These are phyloP conservation scores for Mortierella antarctica DNA, from an alignment of 192 early-diverging fungal genomes.

Conservation along the genomic window DNA sequence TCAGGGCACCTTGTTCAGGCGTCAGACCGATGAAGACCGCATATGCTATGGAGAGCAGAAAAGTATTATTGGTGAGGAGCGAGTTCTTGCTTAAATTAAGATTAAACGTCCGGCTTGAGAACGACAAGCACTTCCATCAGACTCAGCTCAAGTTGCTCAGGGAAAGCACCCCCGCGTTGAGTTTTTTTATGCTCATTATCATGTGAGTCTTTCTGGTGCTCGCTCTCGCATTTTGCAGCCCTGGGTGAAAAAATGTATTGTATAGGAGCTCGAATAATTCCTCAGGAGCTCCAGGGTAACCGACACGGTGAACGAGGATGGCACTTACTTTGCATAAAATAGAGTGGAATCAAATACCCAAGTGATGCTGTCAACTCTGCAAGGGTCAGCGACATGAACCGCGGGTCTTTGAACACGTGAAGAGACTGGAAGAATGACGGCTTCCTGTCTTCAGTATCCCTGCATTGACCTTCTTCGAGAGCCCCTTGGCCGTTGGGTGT, in stretches of 20 bases:
- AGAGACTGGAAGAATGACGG: slow-evolving; percentile 28
- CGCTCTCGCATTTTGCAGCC: background rate
- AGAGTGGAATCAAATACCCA: slow-evolving; percentile 40
- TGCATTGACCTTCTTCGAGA: background rate
- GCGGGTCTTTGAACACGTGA: slow-evolving; percentile 40
- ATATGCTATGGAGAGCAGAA: slow-evolving; percentile 15
- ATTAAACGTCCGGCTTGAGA: slow-evolving; percentile 7
- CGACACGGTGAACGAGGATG: too few species aligned
- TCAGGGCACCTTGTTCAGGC: slow-evolving; percentile 34
- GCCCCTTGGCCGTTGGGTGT: background rate
- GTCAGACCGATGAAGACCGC: slow-evolving; percentile 40
- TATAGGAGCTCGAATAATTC: background rate
- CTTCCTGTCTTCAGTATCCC: background rate
- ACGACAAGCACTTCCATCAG: too few species aligned
- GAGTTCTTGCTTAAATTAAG: background rate
- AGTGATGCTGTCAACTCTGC: slow-evolving; percentile 33
- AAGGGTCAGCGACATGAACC: slow-evolving; percentile 34
- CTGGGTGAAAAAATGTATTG: too few species aligned
- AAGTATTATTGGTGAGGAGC: background rate
- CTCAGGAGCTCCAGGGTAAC: background rate
- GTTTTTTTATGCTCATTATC: background rate
- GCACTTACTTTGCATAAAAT: slow-evolving; percentile 48
- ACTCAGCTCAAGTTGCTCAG: background rate
- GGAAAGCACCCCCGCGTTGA: background rate
- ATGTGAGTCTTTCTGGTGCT: background rate